Base-by-base conservation (phyloP, 441 rosid species). In the Theobroma grandiflorum region DNA sequence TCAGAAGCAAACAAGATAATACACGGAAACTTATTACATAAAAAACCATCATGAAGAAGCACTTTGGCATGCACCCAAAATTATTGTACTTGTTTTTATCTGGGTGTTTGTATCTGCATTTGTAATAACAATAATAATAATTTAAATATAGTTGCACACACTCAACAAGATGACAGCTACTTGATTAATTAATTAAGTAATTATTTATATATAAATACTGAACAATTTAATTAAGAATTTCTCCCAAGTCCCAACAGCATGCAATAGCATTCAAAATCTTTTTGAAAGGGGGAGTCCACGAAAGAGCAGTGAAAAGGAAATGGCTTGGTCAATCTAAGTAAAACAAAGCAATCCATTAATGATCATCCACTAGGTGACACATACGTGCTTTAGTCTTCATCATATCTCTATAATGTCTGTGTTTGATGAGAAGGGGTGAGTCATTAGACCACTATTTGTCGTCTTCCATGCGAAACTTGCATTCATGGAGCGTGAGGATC, bases 281-380 rank as follows among this genome's bases (percentile, higher is more conserved):
- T 58, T 66, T 66, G 49, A 8, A 20, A 1, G 15, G 18, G 67
- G 9, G 68, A 35, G 68, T 63, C 68, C 43, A 35, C 6, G 15
- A 63, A 43, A 15, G 40, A 63, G 26, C 26, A 66, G 49, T 69
- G 20, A 45, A 69, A 43, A 22, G 9, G 20, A 26, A 45, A 68
- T 22, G 55, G 26, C 7, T 11, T 68, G 73, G 73, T 69, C 73
- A 45, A 50, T 70, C 82, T 63, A 75, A 65, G 40, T 52, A 65
- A 68, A 6, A 37, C 16, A 37, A 9, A 20, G 69, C 16, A 6
- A 50, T 40, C 20, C 58, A 75, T 77, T 64, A 45, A 87, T 68
- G 78, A 84, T 75, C 55, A 18, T 53, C 78, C 84, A 76, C 90
- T 82, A 86, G 65, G 77, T 81, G 90, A 82, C 89, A 84, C 78